Base-by-base conservation (phyloP, 2,329 filamentous ascomycete species). In the Arthroderma sp. region DNA sequence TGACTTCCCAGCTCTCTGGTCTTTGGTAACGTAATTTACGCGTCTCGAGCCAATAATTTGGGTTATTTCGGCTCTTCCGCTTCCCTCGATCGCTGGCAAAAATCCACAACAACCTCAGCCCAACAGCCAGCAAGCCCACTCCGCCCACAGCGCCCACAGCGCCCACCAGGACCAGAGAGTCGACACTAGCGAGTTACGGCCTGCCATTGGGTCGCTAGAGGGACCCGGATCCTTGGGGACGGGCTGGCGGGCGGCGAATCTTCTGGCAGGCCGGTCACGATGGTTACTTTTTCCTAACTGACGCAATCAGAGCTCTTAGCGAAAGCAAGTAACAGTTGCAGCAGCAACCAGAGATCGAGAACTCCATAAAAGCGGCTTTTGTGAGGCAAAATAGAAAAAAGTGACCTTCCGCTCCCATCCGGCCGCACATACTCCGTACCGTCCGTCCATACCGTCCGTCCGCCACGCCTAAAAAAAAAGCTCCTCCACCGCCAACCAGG, bases 211-310 rank as follows among this genome's bases (percentile, higher is more conserved):
- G 44, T 13, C 44, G 44, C 25, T 31, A 13, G 44, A 51, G 28
- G 41, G 44, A 51, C 44, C 44, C 44, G 44, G 44, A 51, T 51
- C 44, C 44, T 51, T 51, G 44, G 44, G 43, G 25, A 25, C 44
- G 44, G 44, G 44, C 44, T 51, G 52, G 44, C 44, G 44, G 44
- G 52, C 52, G 52, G 52, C 52, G 52, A 51, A 51, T 51, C 44
- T 51, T 51, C 44, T 51, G 44, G 44, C 44, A 51, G 44, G 44
- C 44, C 44, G 44, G 44, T 33, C 44, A 51, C 44, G 23, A 31
- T 51, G 23, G 28, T 51, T 31, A 13, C 23, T 51, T 51, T 51
- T 17, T 49, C 21, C 17, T 19, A 9, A 51, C 44, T 51, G 44
- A 51, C 23, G 44, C 44, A 51, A 51, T 51, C 23, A 31, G 8